Base-by-base conservation (phyloP, 306 rosid genomes). In the Fagus sylvatica region DNA sequence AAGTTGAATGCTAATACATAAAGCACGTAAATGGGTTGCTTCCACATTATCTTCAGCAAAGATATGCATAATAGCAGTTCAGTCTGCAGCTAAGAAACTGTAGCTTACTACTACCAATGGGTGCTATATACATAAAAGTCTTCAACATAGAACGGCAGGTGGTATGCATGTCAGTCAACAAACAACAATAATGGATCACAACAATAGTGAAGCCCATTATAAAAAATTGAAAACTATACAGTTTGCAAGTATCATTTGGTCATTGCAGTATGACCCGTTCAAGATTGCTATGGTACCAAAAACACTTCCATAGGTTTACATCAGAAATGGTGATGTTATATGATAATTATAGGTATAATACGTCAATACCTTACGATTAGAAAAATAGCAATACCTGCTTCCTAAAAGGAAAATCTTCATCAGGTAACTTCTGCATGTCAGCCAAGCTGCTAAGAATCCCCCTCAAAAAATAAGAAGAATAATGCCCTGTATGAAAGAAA, bases 401-500 rank as follows among this genome's bases (percentile, higher is more conserved):
- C 79, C 90, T 88, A 74, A 87, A 93, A 49, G 93, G 93, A 74
- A 92, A 95, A 79, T 88, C 93, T 85, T 93, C 95, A 82, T 91
- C 96, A 7, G 93, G 86, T 64, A 89, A 82, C 84, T 91, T 91
- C 78, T 93, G 89, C 93, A 91, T 72, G 60, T 89, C 95, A 76
- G 85, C 91, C 84, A 92, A 71, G 88, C 87, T 88, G 78, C 74
- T 74, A 22, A 95, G 83, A 17, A 86, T 78, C 65, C 89, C 93
- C 75, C 83, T 85, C 93, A 92, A 84, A 49, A 92, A 87, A 82
- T 84, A 84, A 77, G 87, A 72, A 74, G 98, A 89, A 75, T 82
- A 66, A 49, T 78, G 71, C 78, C 98, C 98, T 95, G 87, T 32
- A 76, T 73, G 22, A 81, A 28, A 73, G 61, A 12, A 68, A 48